Evolutionary conservation across 768 basidiomycete genomes (phyloP).

Genomic region (Gyrodon lividus): DNA sequence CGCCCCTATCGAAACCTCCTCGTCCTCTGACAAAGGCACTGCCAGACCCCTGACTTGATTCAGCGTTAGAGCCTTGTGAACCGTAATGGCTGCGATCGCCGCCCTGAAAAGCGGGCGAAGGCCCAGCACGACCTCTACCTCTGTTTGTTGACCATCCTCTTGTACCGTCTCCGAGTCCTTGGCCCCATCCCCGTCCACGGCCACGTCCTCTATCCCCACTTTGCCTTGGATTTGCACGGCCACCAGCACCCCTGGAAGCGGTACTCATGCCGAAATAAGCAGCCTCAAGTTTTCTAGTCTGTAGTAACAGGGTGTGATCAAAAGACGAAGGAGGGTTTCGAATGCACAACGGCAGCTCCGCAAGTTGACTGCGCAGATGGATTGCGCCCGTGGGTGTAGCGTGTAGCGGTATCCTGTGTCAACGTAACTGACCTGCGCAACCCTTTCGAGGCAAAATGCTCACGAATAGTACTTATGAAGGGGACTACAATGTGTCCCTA

Average conservation of each 20-base stretch:
- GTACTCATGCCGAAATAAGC: conserved; percentile 6
- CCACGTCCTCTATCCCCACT: conserved; percentile 25
- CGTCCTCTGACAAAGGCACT: conserved; percentile 16
- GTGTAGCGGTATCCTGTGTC: too few relatives aligned
- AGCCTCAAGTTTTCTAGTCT: too few relatives aligned
- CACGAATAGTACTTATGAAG: too few relatives aligned
- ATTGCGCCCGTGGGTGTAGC: too few relatives aligned
- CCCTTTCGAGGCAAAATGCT: background rate
- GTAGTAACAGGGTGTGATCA: too few relatives aligned
- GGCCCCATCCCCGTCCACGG: conserved; percentile 5
- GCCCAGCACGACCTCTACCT: conserved; percentile 18
- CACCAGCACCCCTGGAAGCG: background rate
- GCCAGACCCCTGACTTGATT: conserved; percentile 26
- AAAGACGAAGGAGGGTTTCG: too few relatives aligned
- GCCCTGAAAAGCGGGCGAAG: background rate
- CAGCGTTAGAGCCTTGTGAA: conserved; percentile 17
- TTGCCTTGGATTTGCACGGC: conserved; percentile 15
- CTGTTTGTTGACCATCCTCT: conserved; percentile 13
- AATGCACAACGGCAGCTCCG: too few relatives aligned
- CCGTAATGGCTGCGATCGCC: conserved; percentile 26
- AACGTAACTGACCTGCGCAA: too few relatives aligned
- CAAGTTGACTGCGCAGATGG: too few relatives aligned
- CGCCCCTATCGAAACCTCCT: conserved; percentile 19
- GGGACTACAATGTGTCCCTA: too few relatives aligned
- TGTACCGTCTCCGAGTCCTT: background rate